Evolutionary conservation across 75 land plant genomes (phyloP).

Genomic region (Pseudotsuga menziesii): DNA sequence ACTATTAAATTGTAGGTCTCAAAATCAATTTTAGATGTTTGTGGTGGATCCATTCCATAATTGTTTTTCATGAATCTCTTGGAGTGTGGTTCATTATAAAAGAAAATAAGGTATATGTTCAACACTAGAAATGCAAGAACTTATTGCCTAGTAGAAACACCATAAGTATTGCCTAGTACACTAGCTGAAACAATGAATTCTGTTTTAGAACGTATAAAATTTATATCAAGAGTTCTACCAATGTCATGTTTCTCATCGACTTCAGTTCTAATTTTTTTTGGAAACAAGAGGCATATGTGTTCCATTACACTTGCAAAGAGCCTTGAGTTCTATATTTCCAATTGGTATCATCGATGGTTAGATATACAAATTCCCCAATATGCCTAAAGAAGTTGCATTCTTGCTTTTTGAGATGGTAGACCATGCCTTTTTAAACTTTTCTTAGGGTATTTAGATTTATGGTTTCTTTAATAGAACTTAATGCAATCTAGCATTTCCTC

Average conservation of each 20-base stretch:
- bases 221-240: too few relatives aligned
- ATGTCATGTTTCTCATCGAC: too few relatives aligned
- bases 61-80: constrained; percentile 17
- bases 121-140: constrained; percentile 50
- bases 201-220: constrained; percentile 12
- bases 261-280: too few relatives aligned
- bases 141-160: constrained; percentile 52
- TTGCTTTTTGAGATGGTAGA: constrained; percentile 28
- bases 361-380: constrained; percentile 35
- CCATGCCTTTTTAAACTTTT: constrained; percentile 42
- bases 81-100: constrained; percentile 5
- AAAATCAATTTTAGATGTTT: constrained; percentile 35
- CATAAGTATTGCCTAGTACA: constrained; percentile 48
- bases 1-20: constrained; percentile 40
- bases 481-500: constrained; percentile 92
- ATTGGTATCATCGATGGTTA: constrained; percentile 5
- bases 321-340: not conserved
- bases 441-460: constrained; percentile 66
- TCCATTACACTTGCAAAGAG: not conserved
- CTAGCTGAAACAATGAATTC: constrained; percentile 43
- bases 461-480: constrained; percentile 87
- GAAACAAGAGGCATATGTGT: too few relatives aligned
- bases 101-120: constrained; percentile 32
- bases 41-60: constrained; percentile 5
- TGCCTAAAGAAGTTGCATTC: constrained; percentile 49